Evolutionary conservation across 2,329 filamentous ascomycete genomes (phyloP).

Genomic region (Penicillium frequentans): DNA sequence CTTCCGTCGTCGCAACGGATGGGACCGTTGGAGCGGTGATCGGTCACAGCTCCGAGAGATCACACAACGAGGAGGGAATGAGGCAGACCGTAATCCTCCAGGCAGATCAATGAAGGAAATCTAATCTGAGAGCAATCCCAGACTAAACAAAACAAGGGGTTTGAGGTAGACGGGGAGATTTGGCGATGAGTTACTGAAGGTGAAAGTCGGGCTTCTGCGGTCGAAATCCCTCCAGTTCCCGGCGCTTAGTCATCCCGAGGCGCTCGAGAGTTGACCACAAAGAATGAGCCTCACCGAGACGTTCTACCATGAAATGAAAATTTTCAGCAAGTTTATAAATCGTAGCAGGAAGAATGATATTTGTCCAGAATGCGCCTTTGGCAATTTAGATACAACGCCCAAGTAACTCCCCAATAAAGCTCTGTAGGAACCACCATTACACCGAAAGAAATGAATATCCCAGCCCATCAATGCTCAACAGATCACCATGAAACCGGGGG

Average conservation of each 20-base stretch:
- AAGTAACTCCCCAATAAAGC: constrained; percentile 9
- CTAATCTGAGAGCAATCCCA: neutral
- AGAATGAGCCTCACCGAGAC: neutral
- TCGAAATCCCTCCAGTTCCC: constrained; percentile 37
- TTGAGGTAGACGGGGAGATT: constrained; percentile 6
- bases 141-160: constrained; percentile 1
- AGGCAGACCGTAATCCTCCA: constrained; percentile 1
- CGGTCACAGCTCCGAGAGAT: constrained; percentile 12
- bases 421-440: constrained; percentile 9
- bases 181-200: constrained; percentile 34
- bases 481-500: constrained; percentile 22
- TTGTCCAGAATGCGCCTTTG: constrained; percentile 17
- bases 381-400: constrained; percentile 16
- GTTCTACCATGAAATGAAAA: neutral
- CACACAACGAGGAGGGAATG: constrained; percentile 4
- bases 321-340: neutral
- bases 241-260: constrained; percentile 33
- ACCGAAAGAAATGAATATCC: constrained; percentile 16
- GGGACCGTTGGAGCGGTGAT: constrained; percentile 20
- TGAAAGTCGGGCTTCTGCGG: constrained; percentile 35
- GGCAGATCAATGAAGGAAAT: neutral
- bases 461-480: constrained; percentile 23
- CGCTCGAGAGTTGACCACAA: neutral
- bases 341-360: constrained; percentile 6
- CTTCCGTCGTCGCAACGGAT: constrained; percentile 24